phyloP scores from a whole-genome alignment of 2,329 filamentous ascomycete species.

The Fusarium sp. region DNA sequence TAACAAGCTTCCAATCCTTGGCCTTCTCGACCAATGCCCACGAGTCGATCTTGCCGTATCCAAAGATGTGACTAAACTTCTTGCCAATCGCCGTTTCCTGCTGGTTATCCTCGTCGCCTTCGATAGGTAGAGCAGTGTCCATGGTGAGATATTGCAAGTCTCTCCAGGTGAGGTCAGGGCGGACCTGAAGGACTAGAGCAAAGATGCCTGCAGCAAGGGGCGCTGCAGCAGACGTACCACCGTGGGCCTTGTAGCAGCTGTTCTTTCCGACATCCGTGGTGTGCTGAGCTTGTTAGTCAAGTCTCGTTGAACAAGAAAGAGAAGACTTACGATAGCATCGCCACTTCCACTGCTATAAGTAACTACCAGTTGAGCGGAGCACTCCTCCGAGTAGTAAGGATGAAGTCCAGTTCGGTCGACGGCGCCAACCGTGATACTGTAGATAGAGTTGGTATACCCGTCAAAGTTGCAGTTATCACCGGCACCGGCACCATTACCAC shows the following conservation, averaged over 20 bases:
- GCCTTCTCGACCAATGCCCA: constrained; percentile 85
- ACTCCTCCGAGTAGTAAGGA: constrained; percentile 95
- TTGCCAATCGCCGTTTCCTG: constrained; percentile 82
- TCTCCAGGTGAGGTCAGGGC: constrained; percentile 90
- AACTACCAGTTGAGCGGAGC: constrained; percentile 93
- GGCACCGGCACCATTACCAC: constrained; percentile 86
- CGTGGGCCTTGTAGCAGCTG: constrained; percentile 81
- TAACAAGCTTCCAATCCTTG: constrained; percentile 86
- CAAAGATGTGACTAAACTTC: constrained; percentile 92
- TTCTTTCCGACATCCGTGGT: constrained; percentile 93
- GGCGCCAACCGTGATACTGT: constrained; percentile 95
- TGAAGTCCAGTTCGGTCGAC: constrained; percentile 88
- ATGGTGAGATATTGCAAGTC: constrained; percentile 93
- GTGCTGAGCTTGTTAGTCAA: constrained; percentile 60
- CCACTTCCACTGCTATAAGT: constrained; percentile 93
- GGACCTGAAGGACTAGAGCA: constrained; percentile 83
- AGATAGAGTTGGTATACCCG: constrained; percentile 99
- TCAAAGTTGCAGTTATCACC: constrained; percentile 99
- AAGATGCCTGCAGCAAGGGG: constrained; percentile 93
- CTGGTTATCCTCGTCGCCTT: constrained; percentile 76
- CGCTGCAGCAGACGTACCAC: constrained; percentile 94
- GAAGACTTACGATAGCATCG: constrained; percentile 75
- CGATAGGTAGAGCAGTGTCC: constrained; percentile 82
- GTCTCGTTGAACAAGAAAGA: not conserved
- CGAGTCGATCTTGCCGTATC: constrained; percentile 94